Percentiles rank a stretch among this genome's conserved stretches.
Conservation (phyloP, 2,329 filamentous ascomycete species). For the Amauroascus verrucosus region DNA sequence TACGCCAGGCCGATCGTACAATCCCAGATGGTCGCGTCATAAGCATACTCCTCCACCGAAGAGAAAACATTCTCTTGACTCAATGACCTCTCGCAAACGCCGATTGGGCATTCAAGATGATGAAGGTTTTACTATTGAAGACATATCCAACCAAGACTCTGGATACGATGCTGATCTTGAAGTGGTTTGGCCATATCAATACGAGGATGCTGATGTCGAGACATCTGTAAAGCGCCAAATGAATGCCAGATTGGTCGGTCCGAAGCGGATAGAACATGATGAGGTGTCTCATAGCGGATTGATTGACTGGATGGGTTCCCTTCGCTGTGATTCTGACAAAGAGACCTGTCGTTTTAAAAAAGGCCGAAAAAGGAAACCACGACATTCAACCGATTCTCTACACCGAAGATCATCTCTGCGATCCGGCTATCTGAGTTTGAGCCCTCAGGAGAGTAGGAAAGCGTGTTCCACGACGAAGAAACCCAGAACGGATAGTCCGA, state of each 20-base stretch:
- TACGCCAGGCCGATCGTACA: constrained; percentile 13
- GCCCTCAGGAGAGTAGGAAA: background rate
- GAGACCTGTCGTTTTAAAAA: constrained; percentile 18
- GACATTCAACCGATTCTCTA: constrained; percentile 4
- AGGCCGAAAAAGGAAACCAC: constrained; percentile 30
- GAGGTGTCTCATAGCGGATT: constrained; percentile 29
- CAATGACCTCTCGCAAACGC: constrained; percentile 1
- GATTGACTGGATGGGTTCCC: constrained; percentile 25
- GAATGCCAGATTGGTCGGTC: constrained; percentile 15
- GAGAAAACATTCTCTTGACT: constrained; percentile 3
- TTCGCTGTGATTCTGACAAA: constrained; percentile 25
- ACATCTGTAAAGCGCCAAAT: background rate
- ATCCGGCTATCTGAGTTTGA: background rate
- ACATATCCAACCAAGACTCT: constrained; percentile 22
- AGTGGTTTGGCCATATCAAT: constrained; percentile 30
- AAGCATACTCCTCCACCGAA: background rate
- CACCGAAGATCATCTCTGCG: background rate
- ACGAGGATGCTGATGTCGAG: constrained; percentile 23
- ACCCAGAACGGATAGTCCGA: background rate
- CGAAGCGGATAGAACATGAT: constrained; percentile 19
- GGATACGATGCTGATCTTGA: constrained; percentile 25
- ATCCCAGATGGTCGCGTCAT: background rate
- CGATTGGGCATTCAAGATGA: constrained; percentile 8
- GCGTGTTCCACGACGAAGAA: background rate
- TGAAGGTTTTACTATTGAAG: constrained; percentile 21